These are phyloP conservation scores for Zizania latifolia DNA, from an alignment of 176 grass and related monocot genomes.

Conservation along the genomic window DNA sequence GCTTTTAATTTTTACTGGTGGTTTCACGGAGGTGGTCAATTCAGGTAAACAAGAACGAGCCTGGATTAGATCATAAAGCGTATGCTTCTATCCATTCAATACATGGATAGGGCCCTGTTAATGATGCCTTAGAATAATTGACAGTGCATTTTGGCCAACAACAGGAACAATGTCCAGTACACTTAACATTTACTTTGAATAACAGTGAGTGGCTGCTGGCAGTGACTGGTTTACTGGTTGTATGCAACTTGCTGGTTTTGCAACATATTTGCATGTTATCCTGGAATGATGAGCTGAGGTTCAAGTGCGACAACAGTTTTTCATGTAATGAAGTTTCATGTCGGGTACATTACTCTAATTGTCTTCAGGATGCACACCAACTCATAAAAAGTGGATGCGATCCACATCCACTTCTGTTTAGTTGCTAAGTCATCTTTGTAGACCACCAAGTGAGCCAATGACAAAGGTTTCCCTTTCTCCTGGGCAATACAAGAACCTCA, in stretches of 20 bases:
- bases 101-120: not conserved
- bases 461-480: constrained; percentile 10
- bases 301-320: constrained; percentile 9
- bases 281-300: not conserved
- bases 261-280: not conserved
- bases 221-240: not conserved
- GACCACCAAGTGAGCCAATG: not conserved
- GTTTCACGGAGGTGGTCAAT: constrained; percentile 14
- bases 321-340: too few relatives aligned
- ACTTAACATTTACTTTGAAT: constrained; percentile 11
- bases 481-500: constrained; percentile 14
- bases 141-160: not conserved
- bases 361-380: constrained; percentile 3
- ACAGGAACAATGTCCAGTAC: constrained; percentile 3
- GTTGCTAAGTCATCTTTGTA: not conserved
- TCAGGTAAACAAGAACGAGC: not conserved
- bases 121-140: constrained; percentile 9
- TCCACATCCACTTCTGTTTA: constrained; percentile 22
- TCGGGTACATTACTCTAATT: constrained; percentile 6
- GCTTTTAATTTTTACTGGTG: not conserved
- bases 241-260: not conserved
- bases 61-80: constrained; percentile 15
- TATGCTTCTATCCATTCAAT: not conserved
- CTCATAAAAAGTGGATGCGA: constrained; percentile 5
- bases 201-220: constrained; percentile 9